Evolutionary conservation across 2,329 filamentous ascomycete species (phyloP).

Genomic region (Penicillium capsulatum): DNA sequence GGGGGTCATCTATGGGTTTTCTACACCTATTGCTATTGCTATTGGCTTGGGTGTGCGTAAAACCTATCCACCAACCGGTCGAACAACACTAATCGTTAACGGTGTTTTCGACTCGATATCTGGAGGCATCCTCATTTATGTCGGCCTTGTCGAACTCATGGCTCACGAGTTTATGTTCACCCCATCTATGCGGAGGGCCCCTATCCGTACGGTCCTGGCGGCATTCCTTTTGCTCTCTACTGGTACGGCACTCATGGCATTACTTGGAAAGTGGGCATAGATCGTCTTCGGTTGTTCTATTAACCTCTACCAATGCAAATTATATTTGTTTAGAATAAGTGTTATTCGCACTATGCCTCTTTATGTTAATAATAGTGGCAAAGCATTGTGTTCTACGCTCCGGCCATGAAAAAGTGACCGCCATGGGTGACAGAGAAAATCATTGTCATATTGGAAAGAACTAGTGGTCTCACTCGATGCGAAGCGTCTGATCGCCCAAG

Average conservation of each 20-base stretch:
- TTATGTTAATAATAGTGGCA: too few species aligned
- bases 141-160: slow-evolving; percentile 85
- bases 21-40: slow-evolving; percentile 80
- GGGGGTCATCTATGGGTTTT: slow-evolving; percentile 67
- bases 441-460: too few species aligned
- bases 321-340: too few species aligned
- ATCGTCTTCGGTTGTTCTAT: too few species aligned
- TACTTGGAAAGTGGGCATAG: slow-evolving; percentile 84
- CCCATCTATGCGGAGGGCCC: slow-evolving; percentile 72
- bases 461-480: too few species aligned
- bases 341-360: too few species aligned
- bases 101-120: slow-evolving; percentile 86
- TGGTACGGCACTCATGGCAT: slow-evolving; percentile 72
- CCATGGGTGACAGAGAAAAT: too few species aligned
- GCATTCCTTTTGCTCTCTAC: slow-evolving; percentile 71
- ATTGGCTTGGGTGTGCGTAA: slow-evolving; percentile 72
- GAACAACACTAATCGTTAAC: slow-evolving; percentile 69
- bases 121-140: slow-evolving; percentile 89
- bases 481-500: too few species aligned
- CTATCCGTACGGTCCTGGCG: slow-evolving; percentile 53
- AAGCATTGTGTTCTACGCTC: too few species aligned
- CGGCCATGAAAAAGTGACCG: too few species aligned
- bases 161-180: slow-evolving; percentile 98
- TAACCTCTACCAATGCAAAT: too few species aligned
- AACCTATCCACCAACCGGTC: slow-evolving; percentile 59